Base-by-base conservation (phyloP, 2,329 filamentous ascomycete species). In the Penicillium sp. region DNA sequence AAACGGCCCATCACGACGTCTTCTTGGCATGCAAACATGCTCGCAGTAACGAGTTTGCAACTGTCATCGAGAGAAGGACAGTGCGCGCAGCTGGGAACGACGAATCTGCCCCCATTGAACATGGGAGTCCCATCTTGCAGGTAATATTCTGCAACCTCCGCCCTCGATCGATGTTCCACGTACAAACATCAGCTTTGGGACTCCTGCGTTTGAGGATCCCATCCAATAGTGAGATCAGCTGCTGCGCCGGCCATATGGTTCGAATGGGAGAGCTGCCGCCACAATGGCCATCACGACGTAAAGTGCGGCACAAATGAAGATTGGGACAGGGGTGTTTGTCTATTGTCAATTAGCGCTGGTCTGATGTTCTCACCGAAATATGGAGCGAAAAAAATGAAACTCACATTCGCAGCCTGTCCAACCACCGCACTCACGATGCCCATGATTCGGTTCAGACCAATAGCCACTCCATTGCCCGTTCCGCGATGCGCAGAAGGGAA, bases 391-490 rank as follows among this genome's bases (percentile, higher is more conserved):
- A 14, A 3, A 4, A n/a, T 43, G 7, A 16, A n/a, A 62, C 66
- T 56, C 49, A 66, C 66, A 64, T 68, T 45, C n/a, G 64, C 66
- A n/a, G 57, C 61, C 10, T 66, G 2, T 10, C 86, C 89, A 35
- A 92, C 85, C 8, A 92, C 82, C 0, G 89, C 88, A 10, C 85
- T 88, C 56, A 92, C 68, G 48, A 92, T 90, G 1, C 89, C 89
- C 89, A 92, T 92, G 65, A 92, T 73, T 1, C 89, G 82, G 67
- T 92, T 92, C 63, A 85, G 86, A 0, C 85, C 87, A 35, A 92
- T 89, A 0, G 88, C 85, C 46, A 92, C 83, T 1, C 89, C 89
- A 69, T 91, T 92, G 11, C 90, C 90, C 0, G 90, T 93, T 0
- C 89, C 88, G 2, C 90, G 82, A 69, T 93, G 89, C 0, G 89